These are phyloP conservation scores for Claviceps citrina DNA, from an alignment of 2,329 filamentous ascomycete genomes.

Conservation along the genomic window DNA sequence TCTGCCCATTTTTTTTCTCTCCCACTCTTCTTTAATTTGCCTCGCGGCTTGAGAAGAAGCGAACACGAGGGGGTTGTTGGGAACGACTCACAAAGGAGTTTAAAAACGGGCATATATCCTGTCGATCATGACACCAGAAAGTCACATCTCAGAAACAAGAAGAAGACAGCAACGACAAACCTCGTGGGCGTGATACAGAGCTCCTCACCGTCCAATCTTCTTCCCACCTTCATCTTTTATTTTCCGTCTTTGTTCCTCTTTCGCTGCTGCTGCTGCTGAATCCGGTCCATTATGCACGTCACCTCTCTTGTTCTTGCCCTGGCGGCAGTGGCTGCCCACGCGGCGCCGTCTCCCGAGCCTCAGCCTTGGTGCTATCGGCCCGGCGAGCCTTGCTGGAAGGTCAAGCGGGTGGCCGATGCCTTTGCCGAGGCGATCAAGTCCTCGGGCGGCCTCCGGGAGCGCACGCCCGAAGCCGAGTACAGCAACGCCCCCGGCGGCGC, in stretches of 20 bases:
- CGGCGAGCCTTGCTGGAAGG: slow-evolving; percentile 16
- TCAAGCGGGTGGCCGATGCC: slow-evolving; percentile 12
- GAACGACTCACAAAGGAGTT: not conserved
- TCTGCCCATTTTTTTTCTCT: not conserved
- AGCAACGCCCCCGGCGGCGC: slow-evolving; percentile 21
- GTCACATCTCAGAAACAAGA: not conserved
- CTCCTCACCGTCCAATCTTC: too few species aligned
- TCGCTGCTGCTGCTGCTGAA: not conserved
- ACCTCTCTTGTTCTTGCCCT: slow-evolving; percentile 21
- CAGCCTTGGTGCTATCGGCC: slow-evolving; percentile 13
- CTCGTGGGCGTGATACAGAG: too few species aligned
- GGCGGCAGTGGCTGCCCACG: slow-evolving; percentile 25
- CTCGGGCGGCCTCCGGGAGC: slow-evolving; percentile 13
- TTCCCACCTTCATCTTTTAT: too few species aligned
- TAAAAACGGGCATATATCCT: not conserved
- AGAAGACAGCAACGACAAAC: too few species aligned
- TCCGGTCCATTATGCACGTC: not conserved
- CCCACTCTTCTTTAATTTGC: too few species aligned
- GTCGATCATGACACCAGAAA: not conserved
- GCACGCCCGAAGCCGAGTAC: slow-evolving; percentile 13
- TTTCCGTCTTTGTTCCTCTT: not conserved
- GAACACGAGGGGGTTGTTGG: not conserved
- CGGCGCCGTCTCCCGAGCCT: slow-evolving; percentile 5
- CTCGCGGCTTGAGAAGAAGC: too few species aligned
- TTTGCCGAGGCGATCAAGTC: slow-evolving; percentile 12